phyloP scores from a whole-genome alignment of 257 asterid species.

The Schizonepeta tenuifolia region DNA sequence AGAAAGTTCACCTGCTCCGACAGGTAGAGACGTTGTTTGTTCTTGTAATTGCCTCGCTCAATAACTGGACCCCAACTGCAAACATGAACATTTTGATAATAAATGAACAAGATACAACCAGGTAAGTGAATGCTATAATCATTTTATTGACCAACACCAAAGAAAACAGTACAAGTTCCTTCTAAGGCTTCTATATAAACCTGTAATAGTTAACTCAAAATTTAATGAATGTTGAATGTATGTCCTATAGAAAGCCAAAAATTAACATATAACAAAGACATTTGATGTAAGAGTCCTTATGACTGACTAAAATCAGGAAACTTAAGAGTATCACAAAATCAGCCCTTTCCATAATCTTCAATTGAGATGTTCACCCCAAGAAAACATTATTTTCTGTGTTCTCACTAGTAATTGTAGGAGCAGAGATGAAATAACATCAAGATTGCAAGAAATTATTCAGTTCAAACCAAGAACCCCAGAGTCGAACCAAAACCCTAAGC shows the following conservation, averaged over 20 bases:
- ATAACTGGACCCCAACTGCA: slow-evolving; percentile 93
- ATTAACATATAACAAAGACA: background rate
- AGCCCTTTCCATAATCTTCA: background rate
- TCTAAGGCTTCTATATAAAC: background rate
- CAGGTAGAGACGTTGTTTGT: slow-evolving; percentile 85
- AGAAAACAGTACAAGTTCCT: background rate
- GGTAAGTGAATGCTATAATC: slow-evolving; percentile 7
- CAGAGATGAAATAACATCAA: background rate
- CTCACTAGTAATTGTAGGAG: background rate
- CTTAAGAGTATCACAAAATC: background rate
- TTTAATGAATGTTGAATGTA: background rate
- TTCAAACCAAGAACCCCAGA: background rate
- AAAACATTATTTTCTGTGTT: background rate
- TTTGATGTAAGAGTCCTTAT: background rate
- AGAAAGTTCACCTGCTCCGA: slow-evolving; percentile 74
- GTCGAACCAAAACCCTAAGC: slow-evolving; percentile 14
- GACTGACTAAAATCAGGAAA: background rate
- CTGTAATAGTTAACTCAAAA: background rate
- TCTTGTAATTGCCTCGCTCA: slow-evolving; percentile 64
- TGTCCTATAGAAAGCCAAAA: background rate
- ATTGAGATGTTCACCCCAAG: background rate
- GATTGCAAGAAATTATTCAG: background rate
- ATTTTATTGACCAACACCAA: slow-evolving; percentile 8
- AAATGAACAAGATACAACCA: background rate
- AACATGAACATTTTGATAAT: slow-evolving; percentile 20